Conservation (phyloP, 1,139 yeast genomes). For the Saccharomyces hybrid region DNA sequence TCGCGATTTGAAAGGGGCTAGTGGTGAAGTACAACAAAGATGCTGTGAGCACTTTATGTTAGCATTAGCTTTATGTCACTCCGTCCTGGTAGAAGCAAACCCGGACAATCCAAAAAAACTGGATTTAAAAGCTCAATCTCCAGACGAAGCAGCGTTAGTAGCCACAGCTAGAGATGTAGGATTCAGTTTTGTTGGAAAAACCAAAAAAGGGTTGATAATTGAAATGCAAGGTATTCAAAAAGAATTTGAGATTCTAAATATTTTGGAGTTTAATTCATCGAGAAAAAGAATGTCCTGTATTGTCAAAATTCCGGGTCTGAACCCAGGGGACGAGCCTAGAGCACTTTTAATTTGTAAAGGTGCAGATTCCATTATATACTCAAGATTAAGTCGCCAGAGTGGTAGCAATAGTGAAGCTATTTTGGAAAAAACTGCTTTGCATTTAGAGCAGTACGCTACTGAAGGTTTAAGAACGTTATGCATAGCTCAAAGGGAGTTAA, state of each 20-base stretch:
- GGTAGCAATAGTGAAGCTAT: conserved; percentile 34
- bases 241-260: conserved; percentile 68
- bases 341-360: conserved; percentile 76
- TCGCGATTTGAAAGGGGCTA: conserved; percentile 43
- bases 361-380: conserved; percentile 87
- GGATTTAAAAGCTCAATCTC: conserved; percentile 88
- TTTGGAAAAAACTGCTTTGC: conserved; percentile 65
- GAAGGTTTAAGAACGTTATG: conserved; percentile 95
- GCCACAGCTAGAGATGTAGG: conserved; percentile 92
- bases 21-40: conserved; percentile 50
- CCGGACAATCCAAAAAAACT: conserved; percentile 50
- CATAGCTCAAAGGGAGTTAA: conserved; percentile 73
- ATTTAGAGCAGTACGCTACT: conserved; percentile 87
- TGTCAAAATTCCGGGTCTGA: conserved; percentile 47
- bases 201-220: conserved; percentile 61
- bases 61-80: conserved; percentile 84
- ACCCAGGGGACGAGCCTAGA: conserved; percentile 40
- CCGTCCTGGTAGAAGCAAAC: conserved; percentile 73
- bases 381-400: conserved; percentile 46
- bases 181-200: conserved; percentile 67
- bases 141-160: conserved; percentile 95
- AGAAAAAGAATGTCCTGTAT: conserved; percentile 97
- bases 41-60: conserved; percentile 76
- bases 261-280: conserved; percentile 80
- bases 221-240: conserved; percentile 66